A percentile compares a stretch with the other conserved stretches of the same genome.
These are phyloP conservation scores for Trichophyton mentagrophytes DNA, from an alignment of 2,329 filamentous ascomycete species.

Conservation along the genomic window DNA sequence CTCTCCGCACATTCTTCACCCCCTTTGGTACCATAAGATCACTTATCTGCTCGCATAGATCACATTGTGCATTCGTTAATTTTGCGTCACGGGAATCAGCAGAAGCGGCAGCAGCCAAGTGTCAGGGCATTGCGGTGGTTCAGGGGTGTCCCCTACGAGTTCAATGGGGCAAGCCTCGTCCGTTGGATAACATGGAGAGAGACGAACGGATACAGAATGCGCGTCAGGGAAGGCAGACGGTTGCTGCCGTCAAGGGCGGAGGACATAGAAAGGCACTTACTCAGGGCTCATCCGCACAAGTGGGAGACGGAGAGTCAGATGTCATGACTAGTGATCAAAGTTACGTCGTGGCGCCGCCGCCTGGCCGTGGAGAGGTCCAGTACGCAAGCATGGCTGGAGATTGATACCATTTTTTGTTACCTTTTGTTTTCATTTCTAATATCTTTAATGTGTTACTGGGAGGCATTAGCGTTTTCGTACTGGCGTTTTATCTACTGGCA, in stretches of 20 bases:
- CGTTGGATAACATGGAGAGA: conserved; percentile 79
- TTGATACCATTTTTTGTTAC: conserved; percentile 33
- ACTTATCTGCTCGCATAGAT: conserved; percentile 89
- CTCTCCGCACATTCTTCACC: conserved; percentile 80
- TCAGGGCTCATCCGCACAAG: conserved; percentile 12
- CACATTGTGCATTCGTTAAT: conserved; percentile 94
- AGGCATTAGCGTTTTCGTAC: not conserved
- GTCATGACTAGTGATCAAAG: conserved; percentile 26
- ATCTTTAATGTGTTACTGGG: not conserved
- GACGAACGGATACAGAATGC: conserved; percentile 73
- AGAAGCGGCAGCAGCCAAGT: conserved; percentile 70
- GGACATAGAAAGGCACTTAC: conserved; percentile 15
- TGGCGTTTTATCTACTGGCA: not conserved
- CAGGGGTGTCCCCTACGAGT: conserved; percentile 81
- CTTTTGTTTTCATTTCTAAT: conserved; percentile 6
- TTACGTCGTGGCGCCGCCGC: conserved; percentile 57
- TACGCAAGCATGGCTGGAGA: conserved; percentile 81
- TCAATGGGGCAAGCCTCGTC: conserved; percentile 85
- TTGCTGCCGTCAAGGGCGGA: conserved; percentile 33
- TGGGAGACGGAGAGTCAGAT: conserved; percentile 17
- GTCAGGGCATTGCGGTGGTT: conserved; percentile 78
- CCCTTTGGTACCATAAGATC: conserved; percentile 82
- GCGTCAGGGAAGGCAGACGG: conserved; percentile 56
- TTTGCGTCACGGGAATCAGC: conserved; percentile 74
- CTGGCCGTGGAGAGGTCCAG: conserved; percentile 61